A percentile compares a stretch with the other conserved stretches of the same genome.
phyloP scores from a whole-genome alignment of 306 rosid genomes.

The Vigna reflexopilosa region DNA sequence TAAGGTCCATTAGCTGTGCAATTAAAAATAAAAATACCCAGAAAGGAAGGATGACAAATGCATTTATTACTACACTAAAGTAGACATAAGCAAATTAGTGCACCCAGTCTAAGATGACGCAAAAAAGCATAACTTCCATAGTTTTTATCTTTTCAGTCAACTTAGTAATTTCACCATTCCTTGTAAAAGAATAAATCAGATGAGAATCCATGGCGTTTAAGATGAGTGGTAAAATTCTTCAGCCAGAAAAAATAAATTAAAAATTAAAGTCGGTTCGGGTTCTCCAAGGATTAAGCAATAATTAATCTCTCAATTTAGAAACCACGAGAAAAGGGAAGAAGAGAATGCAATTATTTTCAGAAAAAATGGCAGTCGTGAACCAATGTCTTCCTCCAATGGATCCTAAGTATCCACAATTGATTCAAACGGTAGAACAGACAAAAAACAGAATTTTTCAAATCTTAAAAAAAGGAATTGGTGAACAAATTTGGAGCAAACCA shows the following conservation, averaged over 20 bases:
- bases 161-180: slow-evolving; percentile 21
- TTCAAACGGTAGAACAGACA: slow-evolving; percentile 18
- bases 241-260: background rate
- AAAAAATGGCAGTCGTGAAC: slow-evolving; percentile 24
- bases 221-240: slow-evolving; percentile 31
- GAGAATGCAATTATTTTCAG: slow-evolving; percentile 10
- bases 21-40: slow-evolving; percentile 13
- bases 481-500: slow-evolving; percentile 34
- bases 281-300: slow-evolving; percentile 26
- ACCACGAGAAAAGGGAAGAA: background rate
- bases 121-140: slow-evolving; percentile 10
- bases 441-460: slow-evolving; percentile 11
- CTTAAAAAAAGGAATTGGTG: background rate
- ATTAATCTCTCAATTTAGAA: slow-evolving; percentile 26
- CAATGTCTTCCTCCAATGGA: slow-evolving; percentile 27
- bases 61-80: slow-evolving; percentile 28
- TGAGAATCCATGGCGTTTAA: slow-evolving; percentile 10
- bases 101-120: slow-evolving; percentile 35
- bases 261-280: background rate
- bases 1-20: slow-evolving; percentile 21
- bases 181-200: slow-evolving; percentile 35
- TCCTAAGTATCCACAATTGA: slow-evolving; percentile 15
- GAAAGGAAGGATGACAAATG: slow-evolving; percentile 21
- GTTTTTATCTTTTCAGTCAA: slow-evolving; percentile 8
- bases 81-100: slow-evolving; percentile 23